Percentiles rank a stretch among this genome's conserved stretches.
Evolutionary conservation across 768 basidiomycete species (phyloP).

Genomic region (Plicaturopsis crispa): DNA sequence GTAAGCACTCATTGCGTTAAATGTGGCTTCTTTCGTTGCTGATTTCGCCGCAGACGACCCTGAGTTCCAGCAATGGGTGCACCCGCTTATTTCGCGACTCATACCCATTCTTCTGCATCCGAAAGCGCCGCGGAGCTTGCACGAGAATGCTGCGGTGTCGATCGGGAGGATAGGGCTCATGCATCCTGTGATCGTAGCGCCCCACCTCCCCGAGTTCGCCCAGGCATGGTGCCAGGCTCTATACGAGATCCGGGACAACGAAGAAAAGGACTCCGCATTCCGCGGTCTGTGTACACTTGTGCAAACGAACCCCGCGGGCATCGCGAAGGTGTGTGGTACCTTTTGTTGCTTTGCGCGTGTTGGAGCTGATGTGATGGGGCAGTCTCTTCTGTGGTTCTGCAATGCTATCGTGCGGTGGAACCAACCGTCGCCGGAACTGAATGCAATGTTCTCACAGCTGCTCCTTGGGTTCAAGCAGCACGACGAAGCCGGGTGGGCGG

Average conservation of each 20-base stretch:
- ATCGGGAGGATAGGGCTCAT: constrained; percentile 94
- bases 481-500: constrained; percentile 78
- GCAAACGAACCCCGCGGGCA: constrained; percentile 89
- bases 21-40: constrained; percentile 5
- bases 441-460: constrained; percentile 89
- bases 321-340: constrained; percentile 67
- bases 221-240: constrained; percentile 96
- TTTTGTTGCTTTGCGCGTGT: constrained; percentile 1
- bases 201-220: constrained; percentile 84
- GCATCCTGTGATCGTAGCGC: constrained; percentile 84
- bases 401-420: constrained; percentile 97
- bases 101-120: constrained; percentile 90
- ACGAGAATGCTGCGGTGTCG: constrained; percentile 98
- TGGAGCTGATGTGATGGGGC: constrained; percentile 12
- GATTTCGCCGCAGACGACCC: constrained; percentile 46
- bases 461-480: constrained; percentile 87
- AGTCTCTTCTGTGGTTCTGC: constrained; percentile 97
- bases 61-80: constrained; percentile 91
- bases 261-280: constrained; percentile 99
- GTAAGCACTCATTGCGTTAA: constrained; percentile 28
- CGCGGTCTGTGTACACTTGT: constrained; percentile 94
- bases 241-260: constrained; percentile 98
- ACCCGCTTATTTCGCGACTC: constrained; percentile 77
- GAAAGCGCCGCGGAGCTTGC: constrained; percentile 87
- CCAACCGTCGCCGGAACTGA: constrained; percentile 84